These are phyloP conservation scores for Nicotiana attenuata DNA, from an alignment of 257 asterid genomes.

Conservation along the genomic window DNA sequence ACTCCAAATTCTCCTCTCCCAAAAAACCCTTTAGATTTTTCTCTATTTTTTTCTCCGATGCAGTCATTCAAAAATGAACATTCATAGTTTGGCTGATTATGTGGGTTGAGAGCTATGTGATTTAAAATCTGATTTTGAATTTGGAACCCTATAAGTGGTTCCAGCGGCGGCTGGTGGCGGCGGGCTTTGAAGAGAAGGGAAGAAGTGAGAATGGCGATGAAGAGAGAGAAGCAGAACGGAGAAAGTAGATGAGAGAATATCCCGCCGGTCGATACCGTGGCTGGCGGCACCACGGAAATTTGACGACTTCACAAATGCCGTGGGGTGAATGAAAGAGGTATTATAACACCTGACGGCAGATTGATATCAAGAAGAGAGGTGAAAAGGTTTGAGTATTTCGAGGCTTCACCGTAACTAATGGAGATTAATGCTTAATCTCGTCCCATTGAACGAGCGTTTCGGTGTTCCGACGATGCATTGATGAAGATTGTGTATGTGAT, in stretches of 20 bases:
- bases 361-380: conserved; percentile 50
- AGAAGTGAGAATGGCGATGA: too few relatives aligned
- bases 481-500: not conserved
- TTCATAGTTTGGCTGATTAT: conserved; percentile 34
- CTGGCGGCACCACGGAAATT: conserved; percentile 34
- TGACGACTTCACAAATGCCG: conserved; percentile 44
- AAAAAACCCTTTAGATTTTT: not conserved
- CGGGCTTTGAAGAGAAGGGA: not conserved
- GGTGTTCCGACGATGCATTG: not conserved
- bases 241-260: conserved; percentile 16
- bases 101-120: conserved; percentile 50
- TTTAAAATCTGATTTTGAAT: conserved; percentile 19
- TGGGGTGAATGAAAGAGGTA: conserved; percentile 50
- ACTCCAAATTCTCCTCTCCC: not conserved
- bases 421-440: conserved; percentile 49
- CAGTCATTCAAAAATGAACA: conserved; percentile 3
- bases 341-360: conserved; percentile 49
- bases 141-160: not conserved
- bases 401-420: conserved; percentile 51
- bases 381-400: conserved; percentile 49
- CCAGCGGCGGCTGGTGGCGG: not conserved
- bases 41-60: conserved; percentile 25
- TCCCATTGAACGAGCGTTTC: conserved; percentile 30
- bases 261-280: conserved; percentile 71
- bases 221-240: conserved; percentile 4